Evolutionary conservation across 371 early-diverging fungal species (phyloP).

Genomic region (Smittium culicis): DNA sequence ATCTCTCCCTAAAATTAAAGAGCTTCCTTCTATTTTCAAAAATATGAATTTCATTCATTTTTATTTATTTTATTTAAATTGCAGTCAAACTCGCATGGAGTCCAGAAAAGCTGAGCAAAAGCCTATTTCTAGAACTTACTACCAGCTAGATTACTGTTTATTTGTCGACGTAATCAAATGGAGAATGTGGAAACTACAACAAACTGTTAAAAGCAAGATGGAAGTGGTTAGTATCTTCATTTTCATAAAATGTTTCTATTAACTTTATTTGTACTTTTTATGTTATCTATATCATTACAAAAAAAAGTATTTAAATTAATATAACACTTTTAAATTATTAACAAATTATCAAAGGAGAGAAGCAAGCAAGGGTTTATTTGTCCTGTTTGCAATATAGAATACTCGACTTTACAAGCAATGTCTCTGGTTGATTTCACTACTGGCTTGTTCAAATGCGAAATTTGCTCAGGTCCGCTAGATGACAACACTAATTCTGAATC

Average conservation of each 20-base stretch:
- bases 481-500: conserved; percentile 53
- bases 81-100: conserved; percentile 43
- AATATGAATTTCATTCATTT: conserved; percentile 14
- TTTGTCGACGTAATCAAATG: conserved; percentile 87
- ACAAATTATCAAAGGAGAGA: conserved; percentile 40
- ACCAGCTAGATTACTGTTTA: conserved; percentile 79
- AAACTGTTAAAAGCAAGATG: conserved; percentile 49
- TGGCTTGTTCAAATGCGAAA: conserved; percentile 43
- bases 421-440: conserved; percentile 36
- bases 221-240: conserved; percentile 26
- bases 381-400: conserved; percentile 40
- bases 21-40: conserved; percentile 11
- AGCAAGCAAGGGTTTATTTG: conserved; percentile 61
- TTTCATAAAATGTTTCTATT: background rate
- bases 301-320: no score
- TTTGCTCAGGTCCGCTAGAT: conserved; percentile 41
- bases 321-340: no score
- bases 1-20: no score
- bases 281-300: no score
- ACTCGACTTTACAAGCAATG: conserved; percentile 41
- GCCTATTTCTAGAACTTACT: conserved; percentile 55
- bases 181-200: conserved; percentile 74
- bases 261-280: background rate
- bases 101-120: conserved; percentile 48
- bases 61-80: conserved; percentile 1